Base-by-base conservation (phyloP, 1,139 yeast species). In the Pneumocystis oryctolagi region DNA sequence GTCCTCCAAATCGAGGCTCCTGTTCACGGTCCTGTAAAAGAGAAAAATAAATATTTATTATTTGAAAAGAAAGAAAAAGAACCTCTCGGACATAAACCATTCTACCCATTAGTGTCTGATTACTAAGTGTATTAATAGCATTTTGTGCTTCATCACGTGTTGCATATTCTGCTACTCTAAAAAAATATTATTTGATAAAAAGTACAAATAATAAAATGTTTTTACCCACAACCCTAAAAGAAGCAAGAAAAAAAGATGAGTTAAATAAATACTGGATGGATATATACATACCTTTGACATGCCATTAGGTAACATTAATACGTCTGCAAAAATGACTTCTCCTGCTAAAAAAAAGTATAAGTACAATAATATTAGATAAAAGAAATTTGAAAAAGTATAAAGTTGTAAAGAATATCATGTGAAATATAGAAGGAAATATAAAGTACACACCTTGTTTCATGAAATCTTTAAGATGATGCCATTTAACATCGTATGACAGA, bases 71-170 rank as follows among this genome's bases (percentile, higher is more conserved):
- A 31, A 8, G n/a, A 20, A 18, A 39, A 20, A 64, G 12, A 62
- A 87, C 95, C 73, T 85, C 95, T 74, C 97, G 84, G 8, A 92
- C 95, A 75, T 87, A 90, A 60, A 92, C 86, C 69, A 84, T 85
- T 72, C 98, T 84, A 18, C 92, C 96, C 71, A 79, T 77, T 68
- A 85, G 81, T 61, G 78, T 80, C 40, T 82, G 78, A 71, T 87
- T 86, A 74, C 88, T 87, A 70, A 80, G 84, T 68, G 82, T 79
- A 63, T 78, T 77, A 68, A 92, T 89, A 31, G 97, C 97, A 53
- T 77, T 79, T 63, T 79, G 80, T 2, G 90, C 97, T 65, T 84
- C 88, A 30, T 81, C 84, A 64, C 80, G 78, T 62, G 78, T 78
- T 16, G 83, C 78, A 71, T 86, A 92, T 73, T 92, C 97, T 56